phyloP scores from a whole-genome alignment of 2,329 filamentous ascomycete genomes.

The Penicillium sp. region DNA sequence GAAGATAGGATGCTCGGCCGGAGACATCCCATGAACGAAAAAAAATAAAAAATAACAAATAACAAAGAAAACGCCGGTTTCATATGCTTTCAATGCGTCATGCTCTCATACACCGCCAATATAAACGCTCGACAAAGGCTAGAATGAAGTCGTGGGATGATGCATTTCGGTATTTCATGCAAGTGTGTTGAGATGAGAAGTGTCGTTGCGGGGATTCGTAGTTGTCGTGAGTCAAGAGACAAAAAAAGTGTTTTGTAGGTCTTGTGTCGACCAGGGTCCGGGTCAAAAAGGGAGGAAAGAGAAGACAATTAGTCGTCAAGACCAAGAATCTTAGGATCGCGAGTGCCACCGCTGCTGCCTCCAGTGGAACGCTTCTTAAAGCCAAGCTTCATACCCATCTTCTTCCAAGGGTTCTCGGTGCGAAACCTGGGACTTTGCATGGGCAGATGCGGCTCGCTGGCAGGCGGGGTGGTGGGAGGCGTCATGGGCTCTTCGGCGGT shows the following conservation, averaged over 20 bases:
- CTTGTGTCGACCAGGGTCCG: neutral
- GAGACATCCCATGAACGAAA: slow-evolving; percentile 8
- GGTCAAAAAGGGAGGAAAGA: neutral
- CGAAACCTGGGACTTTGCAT: slow-evolving; percentile 35
- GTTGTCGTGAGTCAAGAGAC: slow-evolving; percentile 1
- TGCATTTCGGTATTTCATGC: slow-evolving; percentile 11
- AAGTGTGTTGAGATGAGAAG: slow-evolving; percentile 9
- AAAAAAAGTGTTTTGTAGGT: slow-evolving; percentile 1
- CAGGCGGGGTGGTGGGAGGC: slow-evolving; percentile 44
- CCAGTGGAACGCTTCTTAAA: slow-evolving; percentile 34
- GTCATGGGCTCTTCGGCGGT: slow-evolving; percentile 42
- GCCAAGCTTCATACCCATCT: slow-evolving; percentile 45
- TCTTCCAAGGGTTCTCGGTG: slow-evolving; percentile 45
- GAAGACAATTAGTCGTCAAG: slow-evolving; percentile 14
- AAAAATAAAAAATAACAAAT: slow-evolving; percentile 1
- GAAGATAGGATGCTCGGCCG: neutral
- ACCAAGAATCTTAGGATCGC: slow-evolving; percentile 18
- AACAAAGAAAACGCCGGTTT: slow-evolving; percentile 16
- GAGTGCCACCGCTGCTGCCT: slow-evolving; percentile 12
- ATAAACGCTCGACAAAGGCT: slow-evolving; percentile 20
- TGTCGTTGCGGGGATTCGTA: slow-evolving; percentile 4
- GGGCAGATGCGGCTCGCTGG: slow-evolving; percentile 33
- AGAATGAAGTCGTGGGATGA: slow-evolving; percentile 13
- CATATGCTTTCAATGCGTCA: slow-evolving; percentile 22
- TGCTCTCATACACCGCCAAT: slow-evolving; percentile 24